A percentile compares a stretch with the other conserved stretches of the same genome.
Evolutionary conservation across 495 filamentous ascomycete genomes (phyloP).

Genomic region (Aspergillus indologenus): DNA sequence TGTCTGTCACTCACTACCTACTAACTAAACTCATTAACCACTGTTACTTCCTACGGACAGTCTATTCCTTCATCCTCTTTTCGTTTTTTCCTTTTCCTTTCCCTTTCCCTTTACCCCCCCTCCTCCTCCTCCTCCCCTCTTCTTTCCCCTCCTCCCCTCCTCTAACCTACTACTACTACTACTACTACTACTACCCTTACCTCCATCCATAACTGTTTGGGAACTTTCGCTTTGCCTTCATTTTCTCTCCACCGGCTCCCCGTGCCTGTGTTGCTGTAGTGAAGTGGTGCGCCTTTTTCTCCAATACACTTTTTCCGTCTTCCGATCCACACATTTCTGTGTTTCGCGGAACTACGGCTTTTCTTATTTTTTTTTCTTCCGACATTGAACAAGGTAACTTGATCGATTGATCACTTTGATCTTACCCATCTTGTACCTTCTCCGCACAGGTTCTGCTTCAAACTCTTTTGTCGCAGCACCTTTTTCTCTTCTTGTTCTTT

Average conservation of each 20-base stretch:
- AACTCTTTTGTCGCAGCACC: constrained; percentile 15
- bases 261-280: constrained; percentile 21
- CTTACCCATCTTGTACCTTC: constrained; percentile 14
- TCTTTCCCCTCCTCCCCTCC: constrained; percentile 13
- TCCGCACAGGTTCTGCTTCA: constrained; percentile 26
- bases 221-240: constrained; percentile 21
- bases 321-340: constrained; percentile 16
- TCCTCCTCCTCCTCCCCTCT: constrained; percentile 24
- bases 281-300: constrained; percentile 23
- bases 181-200: too few relatives aligned
- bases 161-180: too few relatives aligned
- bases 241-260: constrained; percentile 16
- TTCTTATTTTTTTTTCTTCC: constrained; percentile 13
- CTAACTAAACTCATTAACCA: not conserved
- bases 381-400: constrained; percentile 18
- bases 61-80: constrained; percentile 18
- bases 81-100: constrained; percentile 17
- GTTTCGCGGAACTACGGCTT: constrained; percentile 22
- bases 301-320: constrained; percentile 22
- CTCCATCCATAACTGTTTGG: constrained; percentile 18
- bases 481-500: constrained; percentile 8
- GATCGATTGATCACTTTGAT: constrained; percentile 19
- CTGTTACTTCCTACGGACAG: not conserved
- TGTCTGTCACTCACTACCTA: constrained; percentile 5
- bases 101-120: not conserved